A percentile compares a stretch with the other conserved stretches of the same genome.
These are phyloP conservation scores for Trichophyton schoenleinii DNA, from an alignment of 2,329 filamentous ascomycete genomes.

Conservation along the genomic window DNA sequence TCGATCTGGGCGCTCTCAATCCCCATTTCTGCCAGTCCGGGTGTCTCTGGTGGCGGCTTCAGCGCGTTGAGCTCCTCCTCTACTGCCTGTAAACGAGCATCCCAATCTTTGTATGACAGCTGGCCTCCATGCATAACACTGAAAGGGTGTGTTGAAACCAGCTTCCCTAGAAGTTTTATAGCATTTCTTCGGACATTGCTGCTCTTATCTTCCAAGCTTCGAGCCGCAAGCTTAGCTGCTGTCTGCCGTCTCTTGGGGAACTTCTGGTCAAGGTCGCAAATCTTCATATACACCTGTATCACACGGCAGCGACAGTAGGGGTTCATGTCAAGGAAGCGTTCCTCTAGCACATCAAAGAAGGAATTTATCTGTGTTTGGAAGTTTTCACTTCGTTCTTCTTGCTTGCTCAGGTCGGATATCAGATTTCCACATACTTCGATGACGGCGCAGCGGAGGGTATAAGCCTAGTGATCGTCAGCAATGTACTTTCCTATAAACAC, in stretches of 20 bases:
- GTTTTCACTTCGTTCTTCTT: slow-evolving; percentile 82
- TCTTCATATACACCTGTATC: slow-evolving; percentile 82
- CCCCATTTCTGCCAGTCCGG: slow-evolving; percentile 57
- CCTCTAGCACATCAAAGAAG: slow-evolving; percentile 93
- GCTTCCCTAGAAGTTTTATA: slow-evolving; percentile 74
- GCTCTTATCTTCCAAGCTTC: slow-evolving; percentile 92
- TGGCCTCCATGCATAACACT: slow-evolving; percentile 81
- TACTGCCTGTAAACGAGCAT: slow-evolving; percentile 64
- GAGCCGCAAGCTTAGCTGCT: slow-evolving; percentile 72
- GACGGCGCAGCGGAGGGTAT: slow-evolving; percentile 81
- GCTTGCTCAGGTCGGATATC: slow-evolving; percentile 76
- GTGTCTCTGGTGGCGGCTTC: slow-evolving; percentile 61
- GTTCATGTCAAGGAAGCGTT: slow-evolving; percentile 91
- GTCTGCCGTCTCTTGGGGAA: slow-evolving; percentile 84
- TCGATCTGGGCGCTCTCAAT: slow-evolving; percentile 58
- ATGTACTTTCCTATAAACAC: background rate
- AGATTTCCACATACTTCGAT: slow-evolving; percentile 97
- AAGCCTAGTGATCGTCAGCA: slow-evolving; percentile 46
- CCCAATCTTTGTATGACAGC: slow-evolving; percentile 76
- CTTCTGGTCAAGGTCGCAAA: slow-evolving; percentile 92
- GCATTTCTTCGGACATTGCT: slow-evolving; percentile 93
- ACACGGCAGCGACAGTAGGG: slow-evolving; percentile 87
- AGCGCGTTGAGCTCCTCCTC: slow-evolving; percentile 70
- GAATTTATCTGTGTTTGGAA: slow-evolving; percentile 91
- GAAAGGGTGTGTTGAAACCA: slow-evolving; percentile 92